Base-by-base conservation (phyloP, 176 grass and related monocot genomes). In the Oryza punctata region DNA sequence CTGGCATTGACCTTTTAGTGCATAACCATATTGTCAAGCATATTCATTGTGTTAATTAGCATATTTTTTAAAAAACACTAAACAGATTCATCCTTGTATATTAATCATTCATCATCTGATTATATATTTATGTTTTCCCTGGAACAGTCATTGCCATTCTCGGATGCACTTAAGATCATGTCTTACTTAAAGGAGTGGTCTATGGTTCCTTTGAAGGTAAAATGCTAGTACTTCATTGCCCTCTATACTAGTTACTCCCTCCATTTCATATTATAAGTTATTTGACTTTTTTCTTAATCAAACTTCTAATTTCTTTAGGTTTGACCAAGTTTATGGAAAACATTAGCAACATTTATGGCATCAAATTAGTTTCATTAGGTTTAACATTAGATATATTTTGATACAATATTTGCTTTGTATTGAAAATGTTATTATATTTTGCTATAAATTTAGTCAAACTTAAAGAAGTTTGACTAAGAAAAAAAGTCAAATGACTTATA, bases 131-230 rank as follows among this genome's bases (percentile, higher is more conserved):
- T 84, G 2, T 79, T 64, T 79, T 65, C 18, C 63, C 47, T 84
- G 38, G 79, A 72, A 54, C 87, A 98, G 96, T 88, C 96, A 27
- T 84, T 98, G 73, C 93, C 96, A 21, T 98, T 98, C 82, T 98
- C 96, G 35, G 96, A 98, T 77, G 87, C 92, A 63, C 83, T 95
- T 72, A 98, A 98, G 82, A 89, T 98, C 65, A 93, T 98, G 89
- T 88, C 91, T 88, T 98, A 93, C 85, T 86, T 98, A 78, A 95
- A 93, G 79, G 89, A 95, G 85, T 98, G 96, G 96, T 88, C 87
- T 72, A 77, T 81, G 33, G 83, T 95, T 82, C 85, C 89, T 74
- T 86, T 89, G 50, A 94, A 98, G 96, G 96, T 90, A 90, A 37
- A 71, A 65, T 0, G 0, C 63, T 79, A 25, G n/a, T 61, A 61